Evolutionary conservation across 1,284 basidiomycete genomes (phyloP), one percentile per base, ranked within the genome.

Genomic region (Ustilago curta): DNA sequence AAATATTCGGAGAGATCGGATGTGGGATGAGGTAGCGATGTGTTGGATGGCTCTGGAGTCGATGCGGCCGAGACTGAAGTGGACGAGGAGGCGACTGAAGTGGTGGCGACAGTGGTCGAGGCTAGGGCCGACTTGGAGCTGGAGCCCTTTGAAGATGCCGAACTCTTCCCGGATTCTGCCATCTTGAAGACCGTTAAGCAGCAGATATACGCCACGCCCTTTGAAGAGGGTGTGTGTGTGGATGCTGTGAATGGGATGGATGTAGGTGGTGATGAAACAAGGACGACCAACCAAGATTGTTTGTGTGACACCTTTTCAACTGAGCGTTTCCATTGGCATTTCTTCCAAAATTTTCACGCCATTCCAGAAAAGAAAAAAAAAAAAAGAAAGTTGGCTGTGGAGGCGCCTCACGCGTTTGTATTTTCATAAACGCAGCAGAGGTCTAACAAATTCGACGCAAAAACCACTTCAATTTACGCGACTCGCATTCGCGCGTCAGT

Each of bases 1-100:
- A 82, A 63, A 23, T 78, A 82, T 3, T 54, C 65, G 0, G 60
- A 53, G 3, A 79, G 43, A 29, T 69, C 57, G 3, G 52, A 54
- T 49, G 59, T 63, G 8, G 70, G 75, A 45, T 73, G 61, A 0
- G 72, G 68, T 18, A 77, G 35, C 16, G 58, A 21, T 19, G 47
- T 8, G n/a, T 27, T 32, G 8, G 57, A 44, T 11, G 59, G 48
- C 32, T 62, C 47, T 12, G 59, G 56, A 3, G 63, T 59, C 12
- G 69, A 60, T n/a, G 68, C 39, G 25, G 56, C 25, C 7, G 70
- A 56, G 1, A 42, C 19, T 6, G 69, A 57, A 1, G 60, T 23
- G 16, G 57, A 59, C 2, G 58, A 44, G 2, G 64, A 39, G 25
- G 61, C n/a, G n/a, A n/a, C 27, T 14, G 62, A 51, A 8, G 47